phyloP scores from a whole-genome alignment of 2,329 filamentous ascomycete genomes.

The Fusarium albidum region DNA sequence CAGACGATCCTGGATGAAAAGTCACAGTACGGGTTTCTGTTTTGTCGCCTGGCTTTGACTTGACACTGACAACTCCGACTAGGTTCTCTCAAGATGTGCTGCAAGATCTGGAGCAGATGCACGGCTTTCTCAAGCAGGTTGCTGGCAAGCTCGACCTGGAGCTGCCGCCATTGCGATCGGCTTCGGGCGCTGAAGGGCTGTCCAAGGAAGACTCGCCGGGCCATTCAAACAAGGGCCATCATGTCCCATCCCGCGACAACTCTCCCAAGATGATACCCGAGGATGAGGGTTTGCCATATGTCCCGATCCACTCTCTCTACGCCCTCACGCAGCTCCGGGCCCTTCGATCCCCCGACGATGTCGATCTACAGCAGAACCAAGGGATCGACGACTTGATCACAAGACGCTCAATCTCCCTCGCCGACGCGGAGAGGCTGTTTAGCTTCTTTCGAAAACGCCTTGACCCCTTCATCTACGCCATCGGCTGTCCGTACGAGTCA shows the following conservation, averaged over 20 bases:
- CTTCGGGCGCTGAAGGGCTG: too few relatives aligned
- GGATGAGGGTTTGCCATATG: constrained; percentile 47
- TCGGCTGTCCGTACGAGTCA: constrained; percentile 59
- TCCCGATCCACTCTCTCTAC: constrained; percentile 51
- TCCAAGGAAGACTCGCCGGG: constrained; percentile 35
- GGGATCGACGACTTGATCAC: constrained; percentile 47
- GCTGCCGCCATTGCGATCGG: constrained; percentile 32
- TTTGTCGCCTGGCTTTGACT: background rate
- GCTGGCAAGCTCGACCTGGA: constrained; percentile 39
- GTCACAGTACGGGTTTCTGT: constrained; percentile 41
- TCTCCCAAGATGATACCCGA: constrained; percentile 42
- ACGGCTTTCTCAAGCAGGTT: constrained; percentile 36
- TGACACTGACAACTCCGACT: background rate
- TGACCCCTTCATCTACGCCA: constrained; percentile 62
- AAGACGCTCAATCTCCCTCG: constrained; percentile 52
- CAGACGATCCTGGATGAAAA: constrained; percentile 53
- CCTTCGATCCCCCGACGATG: constrained; percentile 45
- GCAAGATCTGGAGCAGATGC: constrained; percentile 39
- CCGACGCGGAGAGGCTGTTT: constrained; percentile 61
- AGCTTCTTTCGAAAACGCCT: constrained; percentile 58
- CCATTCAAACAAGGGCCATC: too few relatives aligned
- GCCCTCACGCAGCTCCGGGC: constrained; percentile 49
- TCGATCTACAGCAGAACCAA: constrained; percentile 30
- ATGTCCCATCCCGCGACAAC: constrained; percentile 40
- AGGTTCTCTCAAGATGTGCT: constrained; percentile 32